Conservation (phyloP, 495 filamentous ascomycete genomes). For the Penicillium tannophilum region DNA sequence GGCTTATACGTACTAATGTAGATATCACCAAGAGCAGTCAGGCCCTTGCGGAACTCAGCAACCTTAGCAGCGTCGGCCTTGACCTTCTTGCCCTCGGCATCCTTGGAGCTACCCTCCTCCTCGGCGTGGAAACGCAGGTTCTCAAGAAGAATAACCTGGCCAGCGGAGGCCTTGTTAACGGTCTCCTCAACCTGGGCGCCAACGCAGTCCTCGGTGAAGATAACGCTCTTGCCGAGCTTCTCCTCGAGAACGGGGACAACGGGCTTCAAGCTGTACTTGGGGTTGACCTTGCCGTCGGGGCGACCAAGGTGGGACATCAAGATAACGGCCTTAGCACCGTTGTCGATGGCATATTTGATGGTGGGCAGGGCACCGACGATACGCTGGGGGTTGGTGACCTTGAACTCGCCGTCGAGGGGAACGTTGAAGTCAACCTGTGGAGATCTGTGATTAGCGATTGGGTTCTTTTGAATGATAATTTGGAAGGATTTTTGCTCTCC, state of each 20-base stretch:
- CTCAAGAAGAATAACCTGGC: slow-evolving; percentile 89
- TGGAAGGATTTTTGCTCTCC: too few species aligned
- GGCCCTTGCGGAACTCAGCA: slow-evolving; percentile 87
- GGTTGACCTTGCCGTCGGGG: slow-evolving; percentile 83
- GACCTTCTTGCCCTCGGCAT: slow-evolving; percentile 91
- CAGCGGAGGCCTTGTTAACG: slow-evolving; percentile 80
- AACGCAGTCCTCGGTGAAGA: slow-evolving; percentile 89
- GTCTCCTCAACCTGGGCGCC: slow-evolving; percentile 85
- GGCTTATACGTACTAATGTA: slow-evolving; percentile 78
- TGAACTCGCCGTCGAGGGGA: slow-evolving; percentile 84
- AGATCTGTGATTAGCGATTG: slow-evolving; percentile 21
- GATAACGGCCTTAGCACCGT: slow-evolving; percentile 92
- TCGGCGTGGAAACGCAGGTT: slow-evolving; percentile 97
- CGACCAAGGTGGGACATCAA: slow-evolving; percentile 99
- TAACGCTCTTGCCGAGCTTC: slow-evolving; percentile 77
- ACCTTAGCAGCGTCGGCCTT: slow-evolving; percentile 95
- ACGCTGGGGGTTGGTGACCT: slow-evolving; percentile 97
- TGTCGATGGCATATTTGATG: slow-evolving; percentile 94
- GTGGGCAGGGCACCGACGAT: slow-evolving; percentile 97
- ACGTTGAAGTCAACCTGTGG: slow-evolving; percentile 98
- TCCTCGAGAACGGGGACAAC: slow-evolving; percentile 91
- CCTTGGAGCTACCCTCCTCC: slow-evolving; percentile 94
- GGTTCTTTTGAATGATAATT: neutral
- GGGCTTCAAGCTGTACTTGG: slow-evolving; percentile 93
- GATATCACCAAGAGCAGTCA: slow-evolving; percentile 93